phyloP scores from a whole-genome alignment of 148 eudicot species.

The Vaccinium vitisidaea region DNA sequence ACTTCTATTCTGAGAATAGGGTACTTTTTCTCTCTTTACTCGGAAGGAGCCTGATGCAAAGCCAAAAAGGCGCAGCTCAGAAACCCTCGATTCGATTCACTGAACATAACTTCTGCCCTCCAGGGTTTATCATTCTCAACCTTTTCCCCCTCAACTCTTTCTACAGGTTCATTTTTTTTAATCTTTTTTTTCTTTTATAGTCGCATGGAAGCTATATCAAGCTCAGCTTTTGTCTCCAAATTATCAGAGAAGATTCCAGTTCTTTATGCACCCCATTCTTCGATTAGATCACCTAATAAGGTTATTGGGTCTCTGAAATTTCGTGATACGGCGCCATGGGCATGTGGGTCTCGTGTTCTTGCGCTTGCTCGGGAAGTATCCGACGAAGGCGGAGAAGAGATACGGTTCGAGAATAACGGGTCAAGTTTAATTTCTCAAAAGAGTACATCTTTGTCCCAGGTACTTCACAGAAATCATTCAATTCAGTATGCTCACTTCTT shows the following conservation, averaged over 20 bases:
- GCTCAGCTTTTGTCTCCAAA: constrained; percentile 32
- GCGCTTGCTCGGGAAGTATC: constrained; percentile 38
- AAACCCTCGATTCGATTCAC: not conserved
- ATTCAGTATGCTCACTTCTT: not conserved
- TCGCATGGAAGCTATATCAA: constrained; percentile 48
- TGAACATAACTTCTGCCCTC: not conserved
- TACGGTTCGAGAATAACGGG: constrained; percentile 27
- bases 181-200: not conserved
- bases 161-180: not conserved
- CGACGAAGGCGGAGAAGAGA: constrained; percentile 35
- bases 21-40: not conserved
- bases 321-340: constrained; percentile 18
- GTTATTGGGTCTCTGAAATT: constrained; percentile 35
- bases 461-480: not conserved
- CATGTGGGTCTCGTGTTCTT: constrained; percentile 31
- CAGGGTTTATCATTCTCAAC: not conserved
- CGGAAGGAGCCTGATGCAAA: not conserved
- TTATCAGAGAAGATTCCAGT: constrained; percentile 30
- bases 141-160: not conserved
- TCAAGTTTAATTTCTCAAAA: constrained; percentile 29
- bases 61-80: not conserved
- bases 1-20: not conserved
- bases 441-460: constrained; percentile 22
- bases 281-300: constrained; percentile 19
- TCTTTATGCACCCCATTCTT: constrained; percentile 10